Evolutionary conservation across 208 protist species (phyloP), one percentile per base, ranked within the genome.

Genomic region (Dictyostelium gargantuum): DNA sequence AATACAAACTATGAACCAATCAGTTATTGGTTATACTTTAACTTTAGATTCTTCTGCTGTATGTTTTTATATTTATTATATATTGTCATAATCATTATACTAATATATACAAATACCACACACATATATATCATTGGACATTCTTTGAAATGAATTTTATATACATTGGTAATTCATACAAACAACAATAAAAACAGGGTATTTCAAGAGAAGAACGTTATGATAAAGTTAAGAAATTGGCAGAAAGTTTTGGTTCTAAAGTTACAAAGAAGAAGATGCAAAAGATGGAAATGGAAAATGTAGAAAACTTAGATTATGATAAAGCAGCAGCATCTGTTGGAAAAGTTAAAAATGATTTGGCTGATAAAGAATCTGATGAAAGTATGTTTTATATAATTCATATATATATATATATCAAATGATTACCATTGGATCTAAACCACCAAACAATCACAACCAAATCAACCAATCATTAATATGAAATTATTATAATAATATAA

Each of bases 251-350:
- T 79, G 82, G 82, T 63, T 68, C 48, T 52, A 89, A 77, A 40
- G 10, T 89, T 26, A 63, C 82, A n/a, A 89, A 89, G 50, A 89
- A 89, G 68, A 89, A 66, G 35, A 89, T 89, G 54, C 82, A 89
- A 50, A 89, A 89, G 38, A 68, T 66, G 9, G 82, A 89, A 13
- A 66, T 74, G 73, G 82, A 77, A 61, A 52, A 89, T 66, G 35
- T 89, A 13, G 68, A 74, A 35, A 89, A 56, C 42, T 56, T 89
- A 8, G 70, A 77, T 74, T 52, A 32, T 26, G 46, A 46, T 29
- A 89, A 79, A 48, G 68, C 82, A 0, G 68, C 40, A 10, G 15
- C 32, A 26, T 38, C 38, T 32, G 35, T 74, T 29, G 68, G 26
- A 15, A 35, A 6, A 17, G 35, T 48, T 40, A 56, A 56, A 17